Conservation (phyloP, 345 rosid genomes). For the Eucalyptus regnans region DNA sequence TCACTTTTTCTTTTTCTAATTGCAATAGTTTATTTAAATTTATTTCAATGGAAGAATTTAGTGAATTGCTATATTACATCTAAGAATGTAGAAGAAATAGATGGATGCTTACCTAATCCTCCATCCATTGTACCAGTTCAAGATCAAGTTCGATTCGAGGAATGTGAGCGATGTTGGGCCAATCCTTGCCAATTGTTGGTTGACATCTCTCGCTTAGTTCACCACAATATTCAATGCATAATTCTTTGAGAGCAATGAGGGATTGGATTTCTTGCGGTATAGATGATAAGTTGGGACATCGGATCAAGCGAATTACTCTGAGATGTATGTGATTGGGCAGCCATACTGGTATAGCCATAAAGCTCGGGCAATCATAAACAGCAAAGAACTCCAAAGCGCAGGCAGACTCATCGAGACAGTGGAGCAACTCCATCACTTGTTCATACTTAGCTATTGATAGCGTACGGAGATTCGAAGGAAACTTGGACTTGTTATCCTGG, state of each 20-base stretch:
- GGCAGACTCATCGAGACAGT: background rate
- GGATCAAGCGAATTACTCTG: background rate
- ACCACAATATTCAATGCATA: accelerated
- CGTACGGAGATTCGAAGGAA: accelerated
- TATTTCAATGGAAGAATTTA: background rate
- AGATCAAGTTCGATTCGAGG: accelerated
- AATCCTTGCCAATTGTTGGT: background rate
- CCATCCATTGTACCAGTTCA: accelerated
- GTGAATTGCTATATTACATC: background rate
- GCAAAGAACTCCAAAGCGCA: accelerated
- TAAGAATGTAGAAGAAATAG: accelerated
- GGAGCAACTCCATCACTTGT: background rate
- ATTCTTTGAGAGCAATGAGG: background rate
- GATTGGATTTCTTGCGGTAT: background rate
- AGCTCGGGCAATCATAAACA: accelerated
- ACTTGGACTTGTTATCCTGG: background rate
- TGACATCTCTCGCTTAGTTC: background rate
- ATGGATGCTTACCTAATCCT: background rate
- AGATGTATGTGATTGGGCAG: background rate
- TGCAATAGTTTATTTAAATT: background rate
- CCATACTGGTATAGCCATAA: accelerated
- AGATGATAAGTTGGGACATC: background rate
- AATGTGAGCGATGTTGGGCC: background rate
- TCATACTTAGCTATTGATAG: accelerated
- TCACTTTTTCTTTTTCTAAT: background rate